Evolutionary conservation across 768 basidiomycete genomes (phyloP).

Genomic region (Amanita rubescens): DNA sequence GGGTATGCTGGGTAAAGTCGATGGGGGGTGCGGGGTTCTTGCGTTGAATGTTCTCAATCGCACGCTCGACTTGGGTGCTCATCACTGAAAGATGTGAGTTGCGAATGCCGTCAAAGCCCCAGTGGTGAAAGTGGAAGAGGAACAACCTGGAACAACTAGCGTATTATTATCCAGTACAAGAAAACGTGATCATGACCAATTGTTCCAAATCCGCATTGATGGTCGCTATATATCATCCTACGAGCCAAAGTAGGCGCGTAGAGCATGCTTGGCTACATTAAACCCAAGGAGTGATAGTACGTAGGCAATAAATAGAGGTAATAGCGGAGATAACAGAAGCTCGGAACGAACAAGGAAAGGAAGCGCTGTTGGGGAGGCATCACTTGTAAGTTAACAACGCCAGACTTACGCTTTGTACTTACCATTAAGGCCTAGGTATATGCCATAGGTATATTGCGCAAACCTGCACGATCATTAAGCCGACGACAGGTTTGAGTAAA

Average conservation of each 20-base stretch:
- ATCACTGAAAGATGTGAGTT: conserved; percentile 17
- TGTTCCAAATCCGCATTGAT: background rate
- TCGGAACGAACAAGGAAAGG: conserved; percentile 91
- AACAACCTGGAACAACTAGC: conserved; percentile 2
- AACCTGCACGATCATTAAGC: conserved; percentile 38
- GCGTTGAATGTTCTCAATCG: conserved; percentile 58
- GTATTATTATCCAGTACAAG: background rate
- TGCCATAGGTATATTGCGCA: conserved; percentile 86
- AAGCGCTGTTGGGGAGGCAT: too few species aligned
- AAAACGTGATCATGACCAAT: background rate
- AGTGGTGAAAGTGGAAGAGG: conserved; percentile 10
- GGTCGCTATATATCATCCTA: conserved; percentile 5
- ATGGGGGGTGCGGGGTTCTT: conserved; percentile 46
- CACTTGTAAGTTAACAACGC: conserved; percentile 7
- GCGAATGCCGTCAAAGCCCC: background rate
- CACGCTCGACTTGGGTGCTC: conserved; percentile 54
- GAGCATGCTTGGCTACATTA: conserved; percentile 80
- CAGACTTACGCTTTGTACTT: conserved; percentile 14
- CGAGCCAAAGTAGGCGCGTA: conserved; percentile 70
- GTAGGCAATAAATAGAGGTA: conserved; percentile 83
- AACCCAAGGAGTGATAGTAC: conserved; percentile 84
- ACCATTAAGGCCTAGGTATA: conserved; percentile 84
- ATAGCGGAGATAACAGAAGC: conserved; percentile 81
- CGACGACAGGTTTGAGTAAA: background rate
- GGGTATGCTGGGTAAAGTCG: conserved; percentile 87